Conservation (phyloP, 345 rosid species). For the Eutrema heterophyllum region DNA sequence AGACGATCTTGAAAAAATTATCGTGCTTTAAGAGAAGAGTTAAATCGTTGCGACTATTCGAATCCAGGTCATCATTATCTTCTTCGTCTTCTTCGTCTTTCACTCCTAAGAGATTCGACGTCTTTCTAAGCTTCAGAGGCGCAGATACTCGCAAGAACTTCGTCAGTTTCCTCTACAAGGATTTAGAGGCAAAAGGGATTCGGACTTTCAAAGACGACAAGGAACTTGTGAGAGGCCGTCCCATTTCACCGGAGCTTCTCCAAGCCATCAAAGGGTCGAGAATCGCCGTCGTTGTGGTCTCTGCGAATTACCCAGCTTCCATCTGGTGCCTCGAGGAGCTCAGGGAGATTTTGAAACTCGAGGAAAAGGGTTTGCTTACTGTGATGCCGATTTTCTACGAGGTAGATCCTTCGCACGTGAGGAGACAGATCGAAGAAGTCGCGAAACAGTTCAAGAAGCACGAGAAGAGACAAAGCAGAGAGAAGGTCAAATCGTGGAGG, state of each 20-base stretch:
- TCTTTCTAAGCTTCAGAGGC: slow-evolving; percentile 36
- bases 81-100: slow-evolving; percentile 20
- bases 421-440: slow-evolving; percentile 27
- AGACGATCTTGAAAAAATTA: not conserved
- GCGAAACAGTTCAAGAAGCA: slow-evolving; percentile 28
- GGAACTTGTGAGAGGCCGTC: slow-evolving; percentile 22
- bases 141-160: slow-evolving; percentile 31
- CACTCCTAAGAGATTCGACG: slow-evolving; percentile 17
- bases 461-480: slow-evolving; percentile 18
- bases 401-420: slow-evolving; percentile 21
- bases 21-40: slow-evolving; percentile 15
- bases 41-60: slow-evolving; percentile 8
- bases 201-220: slow-evolving; percentile 27
- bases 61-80: slow-evolving; percentile 16
- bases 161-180: slow-evolving; percentile 27
- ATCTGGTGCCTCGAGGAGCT: slow-evolving; percentile 30
- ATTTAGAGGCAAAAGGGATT: not conserved
- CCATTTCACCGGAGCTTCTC: slow-evolving; percentile 25
- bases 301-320: slow-evolving; percentile 24
- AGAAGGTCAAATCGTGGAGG: slow-evolving; percentile 23
- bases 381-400: slow-evolving; percentile 34
- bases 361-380: not conserved
- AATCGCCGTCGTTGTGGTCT: slow-evolving; percentile 31
- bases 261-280: slow-evolving; percentile 28
- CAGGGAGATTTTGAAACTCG: slow-evolving; percentile 5